Evolutionary conservation across 768 basidiomycete genomes (phyloP).

Genomic region (Tricholoma sp.): DNA sequence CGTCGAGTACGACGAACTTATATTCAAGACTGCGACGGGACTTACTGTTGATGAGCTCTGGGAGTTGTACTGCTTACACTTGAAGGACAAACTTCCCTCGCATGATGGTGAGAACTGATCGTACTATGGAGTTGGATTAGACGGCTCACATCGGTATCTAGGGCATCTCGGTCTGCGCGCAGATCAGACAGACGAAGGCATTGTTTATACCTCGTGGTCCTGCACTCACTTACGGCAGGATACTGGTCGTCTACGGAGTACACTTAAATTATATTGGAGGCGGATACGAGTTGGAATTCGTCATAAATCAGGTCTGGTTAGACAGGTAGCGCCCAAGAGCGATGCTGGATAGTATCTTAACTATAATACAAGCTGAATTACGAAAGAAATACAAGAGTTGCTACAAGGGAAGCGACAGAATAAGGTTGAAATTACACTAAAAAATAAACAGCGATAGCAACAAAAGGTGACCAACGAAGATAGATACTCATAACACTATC

Average conservation of each 20-base stretch:
- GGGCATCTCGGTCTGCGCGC: no score
- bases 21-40: conserved; percentile 54
- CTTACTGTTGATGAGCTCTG: conserved; percentile 51
- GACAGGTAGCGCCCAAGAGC: background rate
- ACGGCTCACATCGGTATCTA: no score
- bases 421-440: conserved; percentile 6
- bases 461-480: background rate
- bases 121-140: no score
- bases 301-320: background rate
- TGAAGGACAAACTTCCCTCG: conserved; percentile 14
- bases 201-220: no score
- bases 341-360: background rate
- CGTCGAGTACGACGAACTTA: conserved; percentile 39
- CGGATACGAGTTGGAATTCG: background rate
- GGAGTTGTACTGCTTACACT: conserved; percentile 44
- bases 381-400: conserved; percentile 3
- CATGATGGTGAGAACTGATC: background rate
- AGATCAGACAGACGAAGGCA: background rate
- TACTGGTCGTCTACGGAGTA: background rate
- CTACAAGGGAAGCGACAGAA: conserved; percentile 6
- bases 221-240: background rate
- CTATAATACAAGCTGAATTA: background rate
- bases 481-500: conserved; percentile 35
- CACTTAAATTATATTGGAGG: background rate
- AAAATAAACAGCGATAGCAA: background rate